A percentile compares a stretch with the other conserved stretches of the same genome.
Conservation (phyloP, 768 basidiomycete species). For the Tremella fuciformis region DNA sequence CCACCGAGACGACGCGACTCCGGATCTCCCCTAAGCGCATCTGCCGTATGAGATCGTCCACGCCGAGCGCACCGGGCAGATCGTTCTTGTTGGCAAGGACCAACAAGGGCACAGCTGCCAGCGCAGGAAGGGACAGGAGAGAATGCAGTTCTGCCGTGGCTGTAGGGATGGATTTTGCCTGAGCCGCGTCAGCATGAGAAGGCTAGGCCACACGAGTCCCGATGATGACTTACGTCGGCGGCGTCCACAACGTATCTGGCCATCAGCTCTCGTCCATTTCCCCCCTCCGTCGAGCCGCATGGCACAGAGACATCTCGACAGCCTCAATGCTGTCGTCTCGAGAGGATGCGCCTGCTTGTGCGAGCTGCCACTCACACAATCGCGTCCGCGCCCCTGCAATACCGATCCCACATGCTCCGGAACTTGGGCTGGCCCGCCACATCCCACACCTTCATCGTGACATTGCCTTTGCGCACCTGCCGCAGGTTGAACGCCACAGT, state of each 20-base stretch:
- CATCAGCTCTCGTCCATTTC: constrained; percentile 8
- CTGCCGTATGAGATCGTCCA: constrained; percentile 76
- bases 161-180: constrained; percentile 37
- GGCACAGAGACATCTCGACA: no score
- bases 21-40: constrained; percentile 57
- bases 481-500: constrained; percentile 91
- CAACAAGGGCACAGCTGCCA: constrained; percentile 35
- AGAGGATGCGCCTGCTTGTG: not conserved
- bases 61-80: constrained; percentile 67
- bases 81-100: constrained; percentile 89
- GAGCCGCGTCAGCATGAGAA: constrained; percentile 1
- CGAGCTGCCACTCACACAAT: constrained; percentile 68
- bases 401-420: constrained; percentile 91
- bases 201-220: no score
- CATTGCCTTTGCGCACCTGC: constrained; percentile 81
- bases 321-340: no score
- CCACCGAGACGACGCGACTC: constrained; percentile 45
- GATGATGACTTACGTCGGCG: constrained; percentile 68
- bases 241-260: constrained; percentile 88
- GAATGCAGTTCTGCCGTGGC: constrained; percentile 46
- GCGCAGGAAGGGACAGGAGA: constrained; percentile 37
- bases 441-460: constrained; percentile 92
- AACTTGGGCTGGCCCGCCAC: constrained; percentile 93
- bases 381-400: constrained; percentile 88
- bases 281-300: no score